phyloP scores from a whole-genome alignment of 2,329 filamentous ascomycete species.

The Lachnellula cervina region DNA sequence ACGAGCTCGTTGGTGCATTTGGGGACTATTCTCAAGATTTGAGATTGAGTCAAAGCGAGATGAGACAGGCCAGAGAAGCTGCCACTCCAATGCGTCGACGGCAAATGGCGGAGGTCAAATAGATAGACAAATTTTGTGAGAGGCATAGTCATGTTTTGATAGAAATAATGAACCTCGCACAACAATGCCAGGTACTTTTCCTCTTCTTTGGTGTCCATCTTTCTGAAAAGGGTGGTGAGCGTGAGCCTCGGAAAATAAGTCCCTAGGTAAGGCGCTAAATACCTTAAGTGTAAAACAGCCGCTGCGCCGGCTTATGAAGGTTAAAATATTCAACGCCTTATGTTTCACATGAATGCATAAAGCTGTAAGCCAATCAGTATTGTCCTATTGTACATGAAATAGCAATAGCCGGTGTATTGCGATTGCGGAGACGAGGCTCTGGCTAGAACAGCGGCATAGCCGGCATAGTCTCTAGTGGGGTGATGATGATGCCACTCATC shows the following conservation, averaged over 20 bases:
- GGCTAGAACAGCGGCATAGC: background rate
- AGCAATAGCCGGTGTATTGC: conserved; percentile 14
- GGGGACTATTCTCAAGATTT: conserved; percentile 68
- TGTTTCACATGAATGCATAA: background rate
- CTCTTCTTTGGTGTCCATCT: too few relatives aligned
- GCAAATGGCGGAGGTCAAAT: conserved; percentile 1
- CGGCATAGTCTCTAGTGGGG: background rate
- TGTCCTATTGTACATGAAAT: background rate
- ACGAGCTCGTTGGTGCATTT: conserved; percentile 64
- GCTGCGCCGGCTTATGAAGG: background rate
- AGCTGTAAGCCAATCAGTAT: background rate
- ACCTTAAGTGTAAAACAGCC: too few relatives aligned
- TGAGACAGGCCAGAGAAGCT: conserved; percentile 69
- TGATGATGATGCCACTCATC: background rate
- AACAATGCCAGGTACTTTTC: background rate
- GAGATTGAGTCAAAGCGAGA: conserved; percentile 63
- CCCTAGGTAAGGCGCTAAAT: too few relatives aligned
- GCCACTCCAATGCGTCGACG: conserved; percentile 3
- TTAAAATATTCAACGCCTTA: background rate
- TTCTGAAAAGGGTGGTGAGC: too few relatives aligned
- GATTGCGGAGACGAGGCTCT: conserved; percentile 12
- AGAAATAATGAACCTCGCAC: background rate
- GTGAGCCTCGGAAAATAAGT: background rate
- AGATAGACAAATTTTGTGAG: background rate
- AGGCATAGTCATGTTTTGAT: background rate